These are phyloP conservation scores for Vicia sativa DNA, from an alignment of 306 rosid genomes.

Conservation along the genomic window DNA sequence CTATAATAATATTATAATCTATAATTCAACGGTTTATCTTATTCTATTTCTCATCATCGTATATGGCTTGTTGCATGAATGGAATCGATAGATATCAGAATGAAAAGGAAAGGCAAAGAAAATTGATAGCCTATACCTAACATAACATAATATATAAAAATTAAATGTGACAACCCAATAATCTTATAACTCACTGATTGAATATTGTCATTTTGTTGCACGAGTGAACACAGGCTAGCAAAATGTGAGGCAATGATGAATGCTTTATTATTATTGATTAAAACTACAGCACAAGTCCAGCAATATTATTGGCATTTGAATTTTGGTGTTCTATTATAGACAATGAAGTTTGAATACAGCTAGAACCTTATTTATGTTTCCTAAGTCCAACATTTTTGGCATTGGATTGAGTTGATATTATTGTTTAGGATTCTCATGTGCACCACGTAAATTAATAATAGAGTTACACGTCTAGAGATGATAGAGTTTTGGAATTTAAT, in stretches of 20 bases:
- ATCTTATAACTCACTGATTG: neutral
- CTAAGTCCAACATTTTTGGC: neutral
- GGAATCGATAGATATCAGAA: conserved; percentile 7
- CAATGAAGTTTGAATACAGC: neutral
- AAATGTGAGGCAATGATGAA: conserved; percentile 1
- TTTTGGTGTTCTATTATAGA: neutral
- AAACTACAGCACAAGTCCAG: conserved; percentile 9
- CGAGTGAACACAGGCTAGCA: conserved; percentile 11
- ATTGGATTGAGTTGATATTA: neutral
- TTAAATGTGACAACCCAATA: conserved; percentile 10
- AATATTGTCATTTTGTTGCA: conserved; percentile 17
- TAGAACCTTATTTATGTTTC: neutral
- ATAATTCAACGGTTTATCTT: conserved; percentile 4
- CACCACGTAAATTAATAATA: neutral
- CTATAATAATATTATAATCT: neutral
- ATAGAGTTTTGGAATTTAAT: neutral
- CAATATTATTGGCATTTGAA: neutral
- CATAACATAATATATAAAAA: neutral
- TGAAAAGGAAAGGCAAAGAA: neutral
- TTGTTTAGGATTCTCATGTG: neutral
- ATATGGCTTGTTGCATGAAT: conserved; percentile 2
- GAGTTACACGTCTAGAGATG: neutral
- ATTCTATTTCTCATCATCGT: neutral
- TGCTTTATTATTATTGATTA: neutral
- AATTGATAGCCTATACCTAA: conserved; percentile 1